A percentile compares a stretch with the other conserved stretches of the same genome.
Evolutionary conservation across 2,329 filamentous ascomycete species (phyloP).

Genomic region (Sphaerulina vaccinii): DNA sequence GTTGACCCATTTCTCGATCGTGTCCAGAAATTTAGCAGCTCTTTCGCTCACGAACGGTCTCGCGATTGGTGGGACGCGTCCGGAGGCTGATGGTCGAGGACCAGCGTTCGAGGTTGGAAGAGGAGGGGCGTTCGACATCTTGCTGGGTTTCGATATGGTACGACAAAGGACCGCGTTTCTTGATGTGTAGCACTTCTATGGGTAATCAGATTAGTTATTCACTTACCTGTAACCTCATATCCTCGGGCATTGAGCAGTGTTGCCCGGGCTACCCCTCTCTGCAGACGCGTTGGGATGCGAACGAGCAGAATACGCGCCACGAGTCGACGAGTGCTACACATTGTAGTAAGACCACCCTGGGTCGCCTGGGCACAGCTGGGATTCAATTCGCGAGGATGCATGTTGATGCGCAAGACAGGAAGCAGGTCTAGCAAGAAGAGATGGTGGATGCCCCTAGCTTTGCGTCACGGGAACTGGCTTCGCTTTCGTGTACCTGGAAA

Average conservation of each 20-base stretch:
- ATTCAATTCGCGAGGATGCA: no score
- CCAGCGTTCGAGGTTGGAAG: conserved; percentile 17
- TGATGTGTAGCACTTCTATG: neutral
- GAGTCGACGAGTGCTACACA: neutral
- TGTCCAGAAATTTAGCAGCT: conserved; percentile 78
- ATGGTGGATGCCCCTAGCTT: no score
- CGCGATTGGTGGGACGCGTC: conserved; percentile 58
- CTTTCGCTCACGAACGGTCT: conserved; percentile 73
- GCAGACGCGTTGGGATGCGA: neutral
- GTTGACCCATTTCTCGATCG: conserved; percentile 89
- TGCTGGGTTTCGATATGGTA: neutral
- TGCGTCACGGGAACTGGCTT: no score
- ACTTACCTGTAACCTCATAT: neutral
- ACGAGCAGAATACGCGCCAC: neutral
- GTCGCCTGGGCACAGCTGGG: no score
- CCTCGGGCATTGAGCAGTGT: neutral
- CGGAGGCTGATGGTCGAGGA: conserved; percentile 46
- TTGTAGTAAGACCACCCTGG: no score
- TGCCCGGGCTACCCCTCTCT: neutral
- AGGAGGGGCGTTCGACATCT: conserved; percentile 24
- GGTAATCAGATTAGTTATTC: neutral
- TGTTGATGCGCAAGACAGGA: no score
- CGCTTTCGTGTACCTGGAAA: no score
- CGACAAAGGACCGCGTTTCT: neutral
- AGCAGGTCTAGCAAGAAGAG: no score